These are phyloP conservation scores for Coniochaeta sp. DNA, from an alignment of 2,329 filamentous ascomycete genomes.

Conservation along the genomic window DNA sequence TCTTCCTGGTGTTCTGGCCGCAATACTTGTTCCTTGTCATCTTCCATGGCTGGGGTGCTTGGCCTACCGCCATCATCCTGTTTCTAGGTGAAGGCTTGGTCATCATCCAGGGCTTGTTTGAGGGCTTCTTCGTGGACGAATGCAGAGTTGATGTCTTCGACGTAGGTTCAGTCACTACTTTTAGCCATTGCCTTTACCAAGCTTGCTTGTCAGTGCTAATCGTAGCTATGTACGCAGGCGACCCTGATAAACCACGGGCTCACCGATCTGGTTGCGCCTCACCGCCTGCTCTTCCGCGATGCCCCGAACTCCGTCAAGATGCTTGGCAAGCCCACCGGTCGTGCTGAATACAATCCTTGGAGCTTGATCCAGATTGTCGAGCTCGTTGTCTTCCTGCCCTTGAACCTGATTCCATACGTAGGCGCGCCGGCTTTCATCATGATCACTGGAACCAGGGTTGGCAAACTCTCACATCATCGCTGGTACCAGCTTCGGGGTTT, in stretches of 20 bases:
- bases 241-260: slow-evolving; percentile 70
- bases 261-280: slow-evolving; percentile 58
- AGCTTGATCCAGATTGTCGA: slow-evolving; percentile 86
- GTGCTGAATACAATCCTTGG: slow-evolving; percentile 79
- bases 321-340: slow-evolving; percentile 71
- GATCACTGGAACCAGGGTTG: slow-evolving; percentile 78
- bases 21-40: slow-evolving; percentile 84
- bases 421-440: slow-evolving; percentile 82
- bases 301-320: slow-evolving; percentile 67
- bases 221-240: slow-evolving; percentile 31
- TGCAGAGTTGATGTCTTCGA: slow-evolving; percentile 78
- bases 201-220: slow-evolving; percentile 6
- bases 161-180: slow-evolving; percentile 31
- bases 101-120: slow-evolving; percentile 62
- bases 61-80: slow-evolving; percentile 79
- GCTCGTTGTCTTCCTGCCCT: slow-evolving; percentile 67
- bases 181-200: not conserved
- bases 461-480: slow-evolving; percentile 83
- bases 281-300: slow-evolving; percentile 59
- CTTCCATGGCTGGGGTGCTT: slow-evolving; percentile 83
- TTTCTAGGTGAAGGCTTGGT: slow-evolving; percentile 77
- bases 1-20: slow-evolving; percentile 80
- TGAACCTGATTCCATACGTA: slow-evolving; percentile 80
- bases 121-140: slow-evolving; percentile 76
- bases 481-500: slow-evolving; percentile 79